Evolutionary conservation across 345 rosid genomes (phyloP).

Genomic region (Heritiera fomes): DNA sequence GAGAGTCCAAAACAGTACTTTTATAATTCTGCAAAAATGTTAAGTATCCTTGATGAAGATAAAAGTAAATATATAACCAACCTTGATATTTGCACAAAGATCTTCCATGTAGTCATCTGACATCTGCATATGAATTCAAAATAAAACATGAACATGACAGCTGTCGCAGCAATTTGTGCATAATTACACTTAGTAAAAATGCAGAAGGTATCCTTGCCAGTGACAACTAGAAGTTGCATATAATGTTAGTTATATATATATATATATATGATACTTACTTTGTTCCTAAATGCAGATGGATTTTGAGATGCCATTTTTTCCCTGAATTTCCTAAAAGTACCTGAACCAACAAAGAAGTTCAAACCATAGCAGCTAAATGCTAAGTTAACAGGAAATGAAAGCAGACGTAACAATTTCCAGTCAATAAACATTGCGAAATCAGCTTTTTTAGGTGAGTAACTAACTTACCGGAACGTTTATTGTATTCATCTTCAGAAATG

Average conservation of each 20-base stretch:
- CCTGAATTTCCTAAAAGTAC: conserved; percentile 79
- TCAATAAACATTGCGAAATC: neutral
- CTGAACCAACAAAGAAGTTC: conserved; percentile 30
- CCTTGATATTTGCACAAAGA: conserved; percentile 69
- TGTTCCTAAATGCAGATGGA: conserved; percentile 58
- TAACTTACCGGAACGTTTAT: conserved; percentile 57
- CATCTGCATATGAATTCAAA: conserved; percentile 41
- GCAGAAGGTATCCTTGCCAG: neutral
- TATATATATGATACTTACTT: conserved; percentile 42
- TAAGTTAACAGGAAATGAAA: neutral
- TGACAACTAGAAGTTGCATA: neutral
- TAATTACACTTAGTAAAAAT: neutral
- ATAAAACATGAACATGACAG: neutral
- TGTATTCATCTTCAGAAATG: conserved; percentile 82
- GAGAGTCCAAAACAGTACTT: neutral
- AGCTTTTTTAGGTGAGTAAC: neutral
- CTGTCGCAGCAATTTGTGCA: neutral
- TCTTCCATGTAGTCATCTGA: conserved; percentile 73
- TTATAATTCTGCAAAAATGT: neutral
- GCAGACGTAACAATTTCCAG: neutral
- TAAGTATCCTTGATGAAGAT: neutral
- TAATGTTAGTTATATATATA: neutral
- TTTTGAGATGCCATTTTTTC: conserved; percentile 65
- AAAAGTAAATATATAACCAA: conserved; percentile 29
- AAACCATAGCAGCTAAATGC: neutral